These are phyloP conservation scores for Coemansia sp. DNA, from an alignment of 192 early-diverging fungal genomes.

Conservation along the genomic window DNA sequence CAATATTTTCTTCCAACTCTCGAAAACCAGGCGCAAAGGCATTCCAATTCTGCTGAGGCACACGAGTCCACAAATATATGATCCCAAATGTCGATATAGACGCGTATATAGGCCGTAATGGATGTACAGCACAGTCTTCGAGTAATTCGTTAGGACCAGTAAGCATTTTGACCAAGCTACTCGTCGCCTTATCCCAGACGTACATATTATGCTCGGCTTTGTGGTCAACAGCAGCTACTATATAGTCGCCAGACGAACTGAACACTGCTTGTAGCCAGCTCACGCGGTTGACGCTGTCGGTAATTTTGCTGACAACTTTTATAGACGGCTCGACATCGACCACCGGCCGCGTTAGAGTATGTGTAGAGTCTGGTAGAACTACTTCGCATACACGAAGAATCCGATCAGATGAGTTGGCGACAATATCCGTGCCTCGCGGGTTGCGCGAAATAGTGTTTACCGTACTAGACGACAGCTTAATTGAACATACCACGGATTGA, in stretches of 20 bases:
- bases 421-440: slow-evolving; percentile 59
- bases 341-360: neutral
- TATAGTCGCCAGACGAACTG: slow-evolving; percentile 85
- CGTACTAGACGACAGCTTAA: slow-evolving; percentile 34
- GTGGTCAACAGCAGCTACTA: slow-evolving; percentile 77
- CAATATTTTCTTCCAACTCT: slow-evolving; percentile 92
- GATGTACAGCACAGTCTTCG: slow-evolving; percentile 81
- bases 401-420: slow-evolving; percentile 79
- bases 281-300: slow-evolving; percentile 85
- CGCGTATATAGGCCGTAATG: slow-evolving; percentile 76
- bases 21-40: slow-evolving; percentile 92
- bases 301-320: slow-evolving; percentile 66
- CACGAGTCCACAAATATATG: slow-evolving; percentile 88
- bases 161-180: slow-evolving; percentile 85
- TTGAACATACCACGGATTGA: slow-evolving; percentile 22
- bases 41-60: slow-evolving; percentile 78
- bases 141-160: slow-evolving; percentile 86
- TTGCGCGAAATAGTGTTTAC: slow-evolving; percentile 43
- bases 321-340: slow-evolving; percentile 28
- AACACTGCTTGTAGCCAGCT: slow-evolving; percentile 90
- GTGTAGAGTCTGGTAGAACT: slow-evolving; percentile 21
- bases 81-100: slow-evolving; percentile 79
- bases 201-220: slow-evolving; percentile 93
- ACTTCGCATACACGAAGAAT: slow-evolving; percentile 71
- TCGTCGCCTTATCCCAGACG: slow-evolving; percentile 84